Conservation (phyloP, 1,284 basidiomycete species). For the Kwoniella shivajii region DNA sequence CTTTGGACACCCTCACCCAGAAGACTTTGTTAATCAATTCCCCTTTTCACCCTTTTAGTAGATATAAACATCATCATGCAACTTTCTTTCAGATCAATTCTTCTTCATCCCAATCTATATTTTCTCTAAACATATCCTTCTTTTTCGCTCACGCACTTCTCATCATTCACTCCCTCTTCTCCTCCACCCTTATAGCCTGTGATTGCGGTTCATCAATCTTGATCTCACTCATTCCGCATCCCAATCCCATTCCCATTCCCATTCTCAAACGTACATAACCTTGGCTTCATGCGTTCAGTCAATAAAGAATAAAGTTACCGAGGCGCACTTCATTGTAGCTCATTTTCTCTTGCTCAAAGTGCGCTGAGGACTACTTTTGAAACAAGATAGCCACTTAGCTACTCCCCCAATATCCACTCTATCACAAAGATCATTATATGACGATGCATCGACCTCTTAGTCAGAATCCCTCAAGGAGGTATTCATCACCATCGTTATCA, state of each 20-base stretch:
- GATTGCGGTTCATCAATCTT: not conserved
- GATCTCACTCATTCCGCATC: not conserved
- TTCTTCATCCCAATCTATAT: not conserved
- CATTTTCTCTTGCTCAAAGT: not conserved
- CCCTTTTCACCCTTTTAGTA: not conserved
- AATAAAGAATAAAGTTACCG: not conserved
- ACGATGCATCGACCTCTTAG: not conserved
- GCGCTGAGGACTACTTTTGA: constrained; percentile 3
- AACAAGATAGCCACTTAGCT: not conserved
- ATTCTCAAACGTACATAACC: no score
- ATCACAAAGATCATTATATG: not conserved
- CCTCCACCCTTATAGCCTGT: not conserved
- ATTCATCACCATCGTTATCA: not conserved
- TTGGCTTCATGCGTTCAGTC: not conserved
- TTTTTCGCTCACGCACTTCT: no score
- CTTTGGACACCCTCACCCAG: no score
- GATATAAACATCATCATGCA: constrained; percentile 3
- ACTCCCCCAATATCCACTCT: not conserved
- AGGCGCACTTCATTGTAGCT: constrained; percentile 2
- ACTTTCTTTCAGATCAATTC: no score
- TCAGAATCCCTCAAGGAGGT: not conserved
- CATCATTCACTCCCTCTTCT: not conserved
- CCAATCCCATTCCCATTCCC: no score
- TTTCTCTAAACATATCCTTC: no score
- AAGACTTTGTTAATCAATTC: no score